phyloP scores from a whole-genome alignment of 495 filamentous ascomycete species.

The Bathelium albidoporum region DNA sequence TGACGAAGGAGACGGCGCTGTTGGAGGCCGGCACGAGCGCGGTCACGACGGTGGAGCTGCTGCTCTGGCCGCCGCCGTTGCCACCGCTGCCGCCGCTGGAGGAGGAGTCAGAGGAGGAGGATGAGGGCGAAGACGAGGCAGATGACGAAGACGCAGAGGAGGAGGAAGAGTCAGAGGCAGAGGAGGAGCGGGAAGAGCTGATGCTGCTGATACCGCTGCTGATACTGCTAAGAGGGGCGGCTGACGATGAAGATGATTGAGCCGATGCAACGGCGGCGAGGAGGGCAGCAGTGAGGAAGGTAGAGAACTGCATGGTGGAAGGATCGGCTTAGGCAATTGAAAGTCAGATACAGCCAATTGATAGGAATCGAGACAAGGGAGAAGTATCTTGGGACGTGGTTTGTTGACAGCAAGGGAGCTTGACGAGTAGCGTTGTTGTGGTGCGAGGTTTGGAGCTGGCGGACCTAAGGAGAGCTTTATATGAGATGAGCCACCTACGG shows the following conservation, averaged over 20 bases:
- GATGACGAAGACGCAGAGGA: background rate
- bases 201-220: background rate
- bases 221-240: background rate
- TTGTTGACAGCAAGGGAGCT: background rate
- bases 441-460: background rate
- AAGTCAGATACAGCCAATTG: background rate
- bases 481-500: constrained; percentile 3
- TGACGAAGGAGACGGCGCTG: background rate
- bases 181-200: background rate
- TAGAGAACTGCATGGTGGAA: background rate
- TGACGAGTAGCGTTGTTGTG: background rate
- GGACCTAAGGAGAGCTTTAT: constrained; percentile 1
- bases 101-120: background rate
- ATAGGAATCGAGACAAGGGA: background rate
- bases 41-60: background rate
- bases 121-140: background rate
- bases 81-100: background rate
- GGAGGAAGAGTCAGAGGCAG: background rate
- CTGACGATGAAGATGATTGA: constrained; percentile 4
- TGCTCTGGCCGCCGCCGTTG: background rate
- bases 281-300: background rate
- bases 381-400: background rate
- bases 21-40: background rate
- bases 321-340: background rate
- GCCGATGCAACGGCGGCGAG: background rate